These are phyloP conservation scores for Leptodermis oblonga DNA, from an alignment of 257 asterid genomes.

Conservation along the genomic window DNA sequence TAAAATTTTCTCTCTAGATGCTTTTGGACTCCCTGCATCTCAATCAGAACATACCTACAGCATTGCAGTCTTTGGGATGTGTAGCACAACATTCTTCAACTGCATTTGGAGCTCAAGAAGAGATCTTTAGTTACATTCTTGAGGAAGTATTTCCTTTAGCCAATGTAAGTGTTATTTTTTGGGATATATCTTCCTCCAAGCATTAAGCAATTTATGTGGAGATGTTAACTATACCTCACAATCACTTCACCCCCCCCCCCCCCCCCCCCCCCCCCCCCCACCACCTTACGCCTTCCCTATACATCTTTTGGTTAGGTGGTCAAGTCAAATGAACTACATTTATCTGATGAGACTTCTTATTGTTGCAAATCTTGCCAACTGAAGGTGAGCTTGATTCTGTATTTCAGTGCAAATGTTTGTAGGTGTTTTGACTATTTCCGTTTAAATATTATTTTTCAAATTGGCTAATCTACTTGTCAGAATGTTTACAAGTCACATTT, in stretches of 20 bases:
- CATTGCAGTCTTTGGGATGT: conserved; percentile 86
- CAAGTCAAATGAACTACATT: conserved; percentile 35
- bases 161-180: conserved; percentile 40
- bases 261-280: too few relatives aligned
- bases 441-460: not conserved
- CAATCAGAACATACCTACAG: conserved; percentile 57
- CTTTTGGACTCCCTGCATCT: conserved; percentile 57
- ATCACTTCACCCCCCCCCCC: too few relatives aligned
- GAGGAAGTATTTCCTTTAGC: conserved; percentile 59
- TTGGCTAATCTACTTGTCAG: not conserved
- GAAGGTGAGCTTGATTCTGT: conserved; percentile 47
- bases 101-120: conserved; percentile 60
- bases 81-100: conserved; percentile 61
- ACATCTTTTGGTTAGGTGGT: conserved; percentile 31
- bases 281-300: conserved; percentile 17
- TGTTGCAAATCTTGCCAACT: conserved; percentile 63
- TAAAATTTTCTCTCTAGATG: conserved; percentile 37
- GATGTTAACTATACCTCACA: not conserved
- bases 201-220: not conserved
- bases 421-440: not conserved
- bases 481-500: not conserved
- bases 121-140: conserved; percentile 43
- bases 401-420: conserved; percentile 6
- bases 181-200: conserved; percentile 9
- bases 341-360: conserved; percentile 34